Evolutionary conservation across 495 filamentous ascomycete species (phyloP), one percentile per base, ranked within the genome.

Genomic region (Hypoxylon fragiforme): DNA sequence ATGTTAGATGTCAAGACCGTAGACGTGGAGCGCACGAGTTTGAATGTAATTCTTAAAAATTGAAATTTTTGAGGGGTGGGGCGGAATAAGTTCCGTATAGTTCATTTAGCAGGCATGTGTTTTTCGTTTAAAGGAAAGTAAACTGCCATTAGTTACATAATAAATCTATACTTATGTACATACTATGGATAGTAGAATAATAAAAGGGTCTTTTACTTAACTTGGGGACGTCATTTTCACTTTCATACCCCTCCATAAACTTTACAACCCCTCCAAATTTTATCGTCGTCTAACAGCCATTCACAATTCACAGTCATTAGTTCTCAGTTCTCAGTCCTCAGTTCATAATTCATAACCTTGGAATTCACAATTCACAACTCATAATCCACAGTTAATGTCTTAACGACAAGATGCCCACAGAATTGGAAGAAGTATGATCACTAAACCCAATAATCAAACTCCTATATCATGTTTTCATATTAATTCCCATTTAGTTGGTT

Each of bases 381-480:
- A 8, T 20, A 3, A 7, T 30, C n/a, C 9, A 3, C 13, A 21
- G 9, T 41, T 15, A n/a, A n/a, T 52, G 31, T 18, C 3, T 5
- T 1, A 3, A 12, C 19, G 1, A 14, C 12, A 64, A 39, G 8
- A 95, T 95, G 90, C 85, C 88, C 26, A 86, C 87, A 46, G 87
- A 92, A 76, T 70, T 92, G 31, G 89, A 94, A 71, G 90, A 94
- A 71, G 90, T 92, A 70, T 19, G 39, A 2, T 24, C 7, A 19
- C 13, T 13, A 12, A 35, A 31, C 15, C 0, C 8, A 1, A 15
- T 8, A n/a, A n/a, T n/a, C n/a, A n/a, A n/a, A 14, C 21, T 22
- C 8, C 16, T 35, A 8, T 16, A 14, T 41, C n/a, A 50, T 56
- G 7, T 9, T 39, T 20, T 16, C 48, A 61, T 61, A 44, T 60